Base-by-base conservation (phyloP, 164 flowering plant genomes). In the Tetracentron sinense region DNA sequence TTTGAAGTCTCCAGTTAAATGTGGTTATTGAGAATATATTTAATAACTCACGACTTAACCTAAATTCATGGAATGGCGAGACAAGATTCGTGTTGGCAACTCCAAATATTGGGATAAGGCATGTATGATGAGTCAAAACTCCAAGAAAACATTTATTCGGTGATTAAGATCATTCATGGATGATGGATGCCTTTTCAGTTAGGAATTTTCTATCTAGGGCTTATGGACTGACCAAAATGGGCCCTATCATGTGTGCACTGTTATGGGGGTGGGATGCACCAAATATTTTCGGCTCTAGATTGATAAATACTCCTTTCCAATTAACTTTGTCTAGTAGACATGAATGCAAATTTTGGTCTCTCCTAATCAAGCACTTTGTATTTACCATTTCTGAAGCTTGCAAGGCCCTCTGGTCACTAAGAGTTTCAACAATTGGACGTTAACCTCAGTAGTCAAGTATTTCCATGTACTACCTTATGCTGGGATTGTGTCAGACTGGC, bases 401-500 rank as follows among this genome's bases (percentile, higher is more conserved):
- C 79, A 73, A 66, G 98, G 96, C 20, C 88, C 98, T 38, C 46
- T 92, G 72, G 71, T 82, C 11, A 73, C 33, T 56, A 76, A 66
- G 67, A 59, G 6, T 47, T 58, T 57, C 3, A 8, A 46, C 59
- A 66, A 54, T 52, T 90, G 82, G 83, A 59, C 25, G 2, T 31
- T 56, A 27, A 82, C 90, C 15, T 62, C 76, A 2, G 83, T 80
- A 46, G 82, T 87, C 57, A 85, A 86, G 67, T 82, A 86, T 73
- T 85, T 83, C 65, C 90, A 84, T 61, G 48, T 92, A 65, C 82
- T 90, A 68, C 98, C 96, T 54, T 90, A 83, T 76, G 77, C 77
- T 42, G 73, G 28, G 47, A 73, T 83, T 31, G 1, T 90, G 27
- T 69, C 79, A 28, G 69, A 71, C 12, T 90, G 88, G 93, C 52